These are phyloP conservation scores for Amanita molliuscula DNA, from an alignment of 768 basidiomycete species.

Conservation along the genomic window DNA sequence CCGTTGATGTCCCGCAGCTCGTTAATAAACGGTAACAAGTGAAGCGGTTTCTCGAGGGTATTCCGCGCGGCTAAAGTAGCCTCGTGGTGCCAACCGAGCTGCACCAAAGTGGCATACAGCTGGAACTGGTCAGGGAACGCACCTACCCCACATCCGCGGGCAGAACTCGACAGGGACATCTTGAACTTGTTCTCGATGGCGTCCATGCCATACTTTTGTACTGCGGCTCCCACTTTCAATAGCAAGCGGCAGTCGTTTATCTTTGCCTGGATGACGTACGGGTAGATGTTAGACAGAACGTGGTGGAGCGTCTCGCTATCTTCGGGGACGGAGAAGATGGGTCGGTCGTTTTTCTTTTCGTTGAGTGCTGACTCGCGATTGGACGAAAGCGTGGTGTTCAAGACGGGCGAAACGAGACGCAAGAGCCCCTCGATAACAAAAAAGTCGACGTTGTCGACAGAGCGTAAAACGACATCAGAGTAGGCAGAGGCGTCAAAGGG, in stretches of 20 bases:
- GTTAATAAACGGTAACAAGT: neutral
- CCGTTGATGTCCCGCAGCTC: slow-evolving; percentile 3
- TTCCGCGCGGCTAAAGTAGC: neutral
- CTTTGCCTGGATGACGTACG: neutral
- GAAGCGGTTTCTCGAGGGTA: neutral
- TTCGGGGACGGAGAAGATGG: slow-evolving; percentile 9
- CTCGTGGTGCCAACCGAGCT: neutral
- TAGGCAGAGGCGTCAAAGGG: slow-evolving; percentile 4
- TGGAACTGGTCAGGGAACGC: neutral
- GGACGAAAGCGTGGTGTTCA: slow-evolving; percentile 18
- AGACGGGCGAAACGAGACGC: slow-evolving; percentile 20
- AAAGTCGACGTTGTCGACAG: slow-evolving; percentile 21
- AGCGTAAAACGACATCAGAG: slow-evolving; percentile 16
- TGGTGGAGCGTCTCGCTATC: slow-evolving; percentile 6
- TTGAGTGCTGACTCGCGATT: slow-evolving; percentile 8
- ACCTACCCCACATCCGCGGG: neutral
- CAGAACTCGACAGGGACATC: neutral
- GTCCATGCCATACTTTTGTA: neutral
- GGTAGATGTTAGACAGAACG: slow-evolving; percentile 7
- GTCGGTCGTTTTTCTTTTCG: slow-evolving; percentile 1
- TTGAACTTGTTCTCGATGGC: slow-evolving; percentile 1
- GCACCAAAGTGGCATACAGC: neutral
- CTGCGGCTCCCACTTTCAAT: neutral
- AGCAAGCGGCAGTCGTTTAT: neutral
- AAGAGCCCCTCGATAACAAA: slow-evolving; percentile 17